Base-by-base conservation (phyloP, 202 grass and related monocot species). In the Elaeis oleifera region DNA sequence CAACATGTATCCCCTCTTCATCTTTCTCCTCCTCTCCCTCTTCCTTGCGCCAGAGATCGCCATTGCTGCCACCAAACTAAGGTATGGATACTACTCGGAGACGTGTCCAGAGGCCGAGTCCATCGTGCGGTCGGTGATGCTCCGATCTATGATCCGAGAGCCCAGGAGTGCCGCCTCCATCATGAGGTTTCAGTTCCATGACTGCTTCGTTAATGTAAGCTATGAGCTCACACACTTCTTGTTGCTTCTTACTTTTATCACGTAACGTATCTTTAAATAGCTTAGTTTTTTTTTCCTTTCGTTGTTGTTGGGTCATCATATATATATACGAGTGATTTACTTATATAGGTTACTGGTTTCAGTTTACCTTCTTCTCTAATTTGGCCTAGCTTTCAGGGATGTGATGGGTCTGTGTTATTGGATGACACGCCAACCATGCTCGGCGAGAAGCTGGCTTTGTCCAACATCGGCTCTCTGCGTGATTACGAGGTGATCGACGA, bases 371-470 rank as follows among this genome's bases (percentile, higher is more conserved):
- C 32, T 36, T 36, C 6, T 36, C 8, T 6, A 9, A 36, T 2
- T 36, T 36, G 7, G 32, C 5, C 32, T 36, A 9, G 32, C 22
- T 52, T 74, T 27, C 23, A 96, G 94, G 94, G 88, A 15, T 99
- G 94, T 61, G 94, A 99, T 52, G 94, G 74, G 39, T 99, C 94
- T 57, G 79, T 92, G 71, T 72, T 99, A 62, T 71, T 99, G 84
- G 94, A 99, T 76, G 77, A 69, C 15, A 89, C 85, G 73, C 76
- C 82, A 22, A 75, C 63, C 63, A 78, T 92, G 88, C 13, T 14
- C 15, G 88, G 94, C 27, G 88, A 99, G 81, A 99, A 99, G 85
- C 62, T 71, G 39, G 79, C 88, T 49, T 70, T 92, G 50, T 89
- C 94, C 73, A 99, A 99, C 80, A 78, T 89, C 75, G 71, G 84